Base-by-base conservation (phyloP, 441 rosid species). In the Theobroma grandiflorum region DNA sequence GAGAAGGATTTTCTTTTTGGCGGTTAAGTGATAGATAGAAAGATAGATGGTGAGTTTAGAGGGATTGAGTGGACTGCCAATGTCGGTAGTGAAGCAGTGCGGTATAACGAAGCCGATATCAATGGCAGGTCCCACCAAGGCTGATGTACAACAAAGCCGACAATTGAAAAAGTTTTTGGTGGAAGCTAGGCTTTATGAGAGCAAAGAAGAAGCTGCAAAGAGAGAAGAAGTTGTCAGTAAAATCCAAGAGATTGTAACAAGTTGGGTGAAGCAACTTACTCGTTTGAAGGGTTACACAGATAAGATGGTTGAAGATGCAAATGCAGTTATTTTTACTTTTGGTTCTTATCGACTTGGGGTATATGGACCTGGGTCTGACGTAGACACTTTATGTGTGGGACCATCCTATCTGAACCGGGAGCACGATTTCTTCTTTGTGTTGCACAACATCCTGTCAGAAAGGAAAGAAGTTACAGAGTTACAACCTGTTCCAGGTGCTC, bases 271-370 rank as follows among this genome's bases (percentile, higher is more conserved):
- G 86, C 89, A 86, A 52, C 83, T 89, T 11, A 92, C 96, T 78
- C 90, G 81, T 20, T 22, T 84, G 71, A 86, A 86, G 67, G 93
- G 96, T 1, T 92, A 88, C 86, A 85, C 91, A 0, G 93, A 90
- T 82, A 93, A 89, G 74, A 90, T 89, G 93, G 91, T 91, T 84
- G 94, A 92, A 76, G 94, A 90, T 81, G 94, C 96, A 26, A 92
- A 91, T 85, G 96, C 96, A 38, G 70, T 88, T 11, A 85, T 92
- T 62, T 88, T 89, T 72, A 92, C 96, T 59, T 92, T 92, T 81
- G 96, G 96, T 53, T 92, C 96, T 79, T 92, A 88, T 78, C 84
- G 89, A 18, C 93, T 92, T 70, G 96, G 96, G 89, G 94, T 86
- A 45, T 92, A 92, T 82, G 91, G 94, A 72, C 93, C 96, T 83